A percentile compares a stretch with the other conserved stretches of the same genome.
These are phyloP conservation scores for Penicillium paneum DNA, from an alignment of 2,329 filamentous ascomycete genomes.

Conservation along the genomic window DNA sequence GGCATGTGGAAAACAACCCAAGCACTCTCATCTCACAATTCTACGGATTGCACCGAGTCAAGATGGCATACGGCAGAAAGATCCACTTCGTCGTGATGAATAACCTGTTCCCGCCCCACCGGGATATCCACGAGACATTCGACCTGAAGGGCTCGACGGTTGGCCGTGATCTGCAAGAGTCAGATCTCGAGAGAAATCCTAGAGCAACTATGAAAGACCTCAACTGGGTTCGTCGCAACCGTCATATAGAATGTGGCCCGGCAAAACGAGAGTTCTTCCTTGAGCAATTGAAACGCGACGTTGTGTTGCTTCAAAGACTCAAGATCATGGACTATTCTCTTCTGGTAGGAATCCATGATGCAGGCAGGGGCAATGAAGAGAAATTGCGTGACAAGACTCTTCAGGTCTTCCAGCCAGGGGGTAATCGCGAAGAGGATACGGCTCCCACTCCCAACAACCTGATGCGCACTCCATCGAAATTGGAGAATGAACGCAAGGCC, in stretches of 20 bases:
- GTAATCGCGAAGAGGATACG: conserved; percentile 62
- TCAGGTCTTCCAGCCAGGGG: conserved; percentile 88
- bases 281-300: conserved; percentile 83
- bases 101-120: conserved; percentile 94
- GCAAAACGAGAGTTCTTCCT: conserved; percentile 85
- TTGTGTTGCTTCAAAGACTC: conserved; percentile 77
- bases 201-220: conserved; percentile 92
- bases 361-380: conserved; percentile 88
- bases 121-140: conserved; percentile 95
- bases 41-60: conserved; percentile 93
- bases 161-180: conserved; percentile 85
- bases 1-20: conserved; percentile 87
- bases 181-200: conserved; percentile 82
- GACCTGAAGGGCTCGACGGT: conserved; percentile 96
- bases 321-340: conserved; percentile 99
- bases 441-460: conserved; percentile 62
- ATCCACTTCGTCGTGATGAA: conserved; percentile 99
- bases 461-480: conserved; percentile 84
- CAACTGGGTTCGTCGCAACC: conserved; percentile 86
- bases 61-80: conserved; percentile 96
- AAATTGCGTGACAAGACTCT: conserved; percentile 86
- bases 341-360: conserved; percentile 88
- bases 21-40: conserved; percentile 97
- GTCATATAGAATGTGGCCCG: conserved; percentile 83
- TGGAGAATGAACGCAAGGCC: conserved; percentile 88